Percentiles rank a stretch among this genome's conserved stretches.
Evolutionary conservation across 2,329 filamentous ascomycete genomes (phyloP).

Genomic region (Thielaviopsis populi): DNA sequence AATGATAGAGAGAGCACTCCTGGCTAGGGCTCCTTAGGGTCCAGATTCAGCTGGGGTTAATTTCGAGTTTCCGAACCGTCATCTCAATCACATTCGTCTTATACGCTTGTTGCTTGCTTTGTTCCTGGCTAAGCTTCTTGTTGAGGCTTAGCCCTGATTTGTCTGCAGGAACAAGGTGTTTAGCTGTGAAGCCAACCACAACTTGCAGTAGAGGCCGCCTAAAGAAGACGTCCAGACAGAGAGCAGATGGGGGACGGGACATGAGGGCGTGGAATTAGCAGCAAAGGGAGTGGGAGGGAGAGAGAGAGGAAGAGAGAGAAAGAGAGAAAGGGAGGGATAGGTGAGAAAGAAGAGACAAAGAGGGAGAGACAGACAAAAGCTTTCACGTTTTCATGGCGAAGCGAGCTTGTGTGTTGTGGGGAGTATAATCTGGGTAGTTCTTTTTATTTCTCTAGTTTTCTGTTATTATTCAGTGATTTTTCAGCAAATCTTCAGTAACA

Average conservation of each 20-base stretch:
- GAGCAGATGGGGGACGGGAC: neutral
- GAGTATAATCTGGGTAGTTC: neutral
- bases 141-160: neutral
- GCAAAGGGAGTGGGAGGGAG: neutral
- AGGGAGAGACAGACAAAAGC: neutral
- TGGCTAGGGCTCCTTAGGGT: neutral
- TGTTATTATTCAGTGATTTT: neutral
- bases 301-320: neutral
- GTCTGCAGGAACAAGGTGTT: neutral
- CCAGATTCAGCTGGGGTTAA: neutral
- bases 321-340: neutral
- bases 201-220: too few species aligned
- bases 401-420: neutral
- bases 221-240: neutral
- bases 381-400: neutral
- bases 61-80: neutral
- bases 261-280: neutral
- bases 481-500: neutral
- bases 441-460: neutral
- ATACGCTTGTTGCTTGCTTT: neutral
- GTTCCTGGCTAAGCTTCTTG: neutral
- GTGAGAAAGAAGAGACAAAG: neutral
- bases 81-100: neutral
- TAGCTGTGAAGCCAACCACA: too few species aligned
- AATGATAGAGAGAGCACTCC: neutral